A percentile compares a stretch with the other conserved stretches of the same genome.
phyloP scores from a whole-genome alignment of 345 rosid species.

The Anacardium occidentale region DNA sequence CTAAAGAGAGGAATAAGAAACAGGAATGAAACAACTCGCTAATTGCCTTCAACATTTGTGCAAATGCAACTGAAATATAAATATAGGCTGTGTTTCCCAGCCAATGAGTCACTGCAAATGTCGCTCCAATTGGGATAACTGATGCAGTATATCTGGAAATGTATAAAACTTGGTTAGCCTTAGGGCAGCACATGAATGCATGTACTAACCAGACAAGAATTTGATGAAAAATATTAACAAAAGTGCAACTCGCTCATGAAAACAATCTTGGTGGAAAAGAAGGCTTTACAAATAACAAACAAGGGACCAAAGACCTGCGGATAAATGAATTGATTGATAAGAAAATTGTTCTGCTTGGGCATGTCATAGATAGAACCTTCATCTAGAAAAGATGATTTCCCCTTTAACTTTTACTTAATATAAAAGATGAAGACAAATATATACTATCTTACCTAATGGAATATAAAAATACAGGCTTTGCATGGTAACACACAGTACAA shows the following conservation, averaged over 20 bases:
- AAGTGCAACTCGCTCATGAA: neutral
- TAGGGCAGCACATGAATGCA: neutral
- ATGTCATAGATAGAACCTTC: no score
- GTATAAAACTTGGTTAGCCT: constrained; percentile 24
- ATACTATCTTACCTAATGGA: no score
- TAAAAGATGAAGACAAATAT: no score
- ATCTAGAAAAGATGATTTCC: no score
- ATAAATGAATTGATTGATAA: no score
- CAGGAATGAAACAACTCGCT: constrained; percentile 47
- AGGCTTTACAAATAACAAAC: neutral
- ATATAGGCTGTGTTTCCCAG: constrained; percentile 96
- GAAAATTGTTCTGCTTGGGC: no score
- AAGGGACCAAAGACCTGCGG: neutral
- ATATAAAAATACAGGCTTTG: no score
- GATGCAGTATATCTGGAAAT: constrained; percentile 68
- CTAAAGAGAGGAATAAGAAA: neutral
- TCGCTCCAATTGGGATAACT: constrained; percentile 92
- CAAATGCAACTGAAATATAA: constrained; percentile 95
- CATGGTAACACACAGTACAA: no score
- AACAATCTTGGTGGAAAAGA: neutral
- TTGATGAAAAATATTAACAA: neutral
- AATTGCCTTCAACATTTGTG: constrained; percentile 95
- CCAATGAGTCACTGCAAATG: constrained; percentile 99
- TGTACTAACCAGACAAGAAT: constrained; percentile 6
- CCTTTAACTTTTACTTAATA: no score